Evolutionary conservation across 1,284 basidiomycete genomes (phyloP).

Genomic region (Pyrrhoderma lamaoense): DNA sequence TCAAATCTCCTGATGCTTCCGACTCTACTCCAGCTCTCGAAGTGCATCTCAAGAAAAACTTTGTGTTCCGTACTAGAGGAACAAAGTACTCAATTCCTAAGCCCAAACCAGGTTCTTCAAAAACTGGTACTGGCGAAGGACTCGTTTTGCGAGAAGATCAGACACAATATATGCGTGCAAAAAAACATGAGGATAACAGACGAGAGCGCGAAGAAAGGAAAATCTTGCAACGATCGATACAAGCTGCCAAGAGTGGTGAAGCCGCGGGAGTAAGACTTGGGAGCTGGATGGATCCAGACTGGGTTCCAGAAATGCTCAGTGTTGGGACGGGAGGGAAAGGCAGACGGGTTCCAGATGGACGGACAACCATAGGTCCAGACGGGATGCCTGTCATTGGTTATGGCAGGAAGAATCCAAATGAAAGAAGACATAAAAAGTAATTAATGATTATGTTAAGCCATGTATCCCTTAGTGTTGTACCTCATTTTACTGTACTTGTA

Average conservation of each 20-base stretch:
- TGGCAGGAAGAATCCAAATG: conserved; percentile 84
- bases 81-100: conserved; percentile 91
- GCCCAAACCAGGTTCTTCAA: conserved; percentile 85
- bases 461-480: background rate
- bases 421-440: conserved; percentile 47
- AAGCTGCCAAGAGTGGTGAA: conserved; percentile 38
- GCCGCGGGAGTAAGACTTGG: conserved; percentile 47
- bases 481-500: background rate
- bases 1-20: conserved; percentile 58
- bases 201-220: conserved; percentile 73
- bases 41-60: conserved; percentile 90
- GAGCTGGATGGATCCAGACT: conserved; percentile 94
- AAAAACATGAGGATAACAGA: conserved; percentile 66
- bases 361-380: conserved; percentile 38
- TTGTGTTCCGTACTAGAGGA: conserved; percentile 89
- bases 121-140: conserved; percentile 72
- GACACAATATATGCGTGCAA: conserved; percentile 75
- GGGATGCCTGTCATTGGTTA: conserved; percentile 79
- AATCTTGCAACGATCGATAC: conserved; percentile 58
- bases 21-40: conserved; percentile 59
- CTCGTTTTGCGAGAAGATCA: conserved; percentile 90
- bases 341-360: conserved; percentile 42
- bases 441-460: too few species aligned
- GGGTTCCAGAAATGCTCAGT: conserved; percentile 82
- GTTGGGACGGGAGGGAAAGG: conserved; percentile 72